phyloP scores from a whole-genome alignment of 1,284 basidiomycete species.

The Boletus hoseneyae region DNA sequence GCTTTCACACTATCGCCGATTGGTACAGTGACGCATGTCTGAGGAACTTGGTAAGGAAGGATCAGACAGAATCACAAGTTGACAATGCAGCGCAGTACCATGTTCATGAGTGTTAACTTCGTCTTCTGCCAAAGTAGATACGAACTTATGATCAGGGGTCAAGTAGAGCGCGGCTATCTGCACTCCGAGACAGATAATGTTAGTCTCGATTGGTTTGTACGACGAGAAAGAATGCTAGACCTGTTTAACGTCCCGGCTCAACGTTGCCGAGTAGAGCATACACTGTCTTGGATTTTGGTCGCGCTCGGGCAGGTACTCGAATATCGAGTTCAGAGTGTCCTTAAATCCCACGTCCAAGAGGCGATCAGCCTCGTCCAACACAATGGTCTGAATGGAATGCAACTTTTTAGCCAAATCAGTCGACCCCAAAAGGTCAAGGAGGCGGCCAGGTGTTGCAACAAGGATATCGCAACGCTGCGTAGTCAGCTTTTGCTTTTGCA shows the following conservation, averaged over 20 bases:
- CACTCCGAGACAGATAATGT: conserved; percentile 11
- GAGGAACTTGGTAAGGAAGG: conserved; percentile 40
- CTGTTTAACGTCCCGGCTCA: conserved; percentile 39
- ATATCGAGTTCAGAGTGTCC: conserved; percentile 73
- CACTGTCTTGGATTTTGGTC: conserved; percentile 54
- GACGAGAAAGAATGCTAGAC: conserved; percentile 12
- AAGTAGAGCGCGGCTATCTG: conserved; percentile 48
- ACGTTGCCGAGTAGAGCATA: conserved; percentile 77
- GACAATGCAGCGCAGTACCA: conserved; percentile 32
- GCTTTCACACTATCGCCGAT: conserved; percentile 45
- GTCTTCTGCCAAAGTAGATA: conserved; percentile 58
- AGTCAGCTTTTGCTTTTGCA: conserved; percentile 38
- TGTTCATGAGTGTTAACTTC: conserved; percentile 68
- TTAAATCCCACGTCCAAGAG: conserved; percentile 90
- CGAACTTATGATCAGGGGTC: conserved; percentile 50
- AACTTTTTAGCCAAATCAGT: conserved; percentile 29
- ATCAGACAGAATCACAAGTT: background rate
- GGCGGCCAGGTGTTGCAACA: conserved; percentile 87
- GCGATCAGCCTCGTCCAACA: conserved; percentile 91
- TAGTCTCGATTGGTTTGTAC: background rate
- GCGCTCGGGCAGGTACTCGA: conserved; percentile 51
- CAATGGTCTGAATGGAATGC: conserved; percentile 67
- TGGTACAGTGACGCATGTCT: conserved; percentile 45
- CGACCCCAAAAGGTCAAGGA: conserved; percentile 75
- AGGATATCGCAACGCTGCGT: conserved; percentile 67